Base-by-base conservation (phyloP, 768 basidiomycete genomes). In the Cytidiella melzeri region DNA sequence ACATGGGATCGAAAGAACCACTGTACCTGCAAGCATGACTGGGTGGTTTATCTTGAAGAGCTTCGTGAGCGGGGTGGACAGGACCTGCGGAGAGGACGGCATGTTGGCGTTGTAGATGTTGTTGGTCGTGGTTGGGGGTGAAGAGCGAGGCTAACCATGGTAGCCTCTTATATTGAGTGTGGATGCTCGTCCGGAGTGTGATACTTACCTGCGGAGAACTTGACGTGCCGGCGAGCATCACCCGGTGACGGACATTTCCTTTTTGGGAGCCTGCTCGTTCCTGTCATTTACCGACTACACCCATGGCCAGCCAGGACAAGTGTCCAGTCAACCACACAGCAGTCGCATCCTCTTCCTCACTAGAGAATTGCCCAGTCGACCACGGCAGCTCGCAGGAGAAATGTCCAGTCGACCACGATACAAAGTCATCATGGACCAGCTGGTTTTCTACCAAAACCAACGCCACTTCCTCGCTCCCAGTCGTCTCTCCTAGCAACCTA, bases 21-120 rank as follows among this genome's bases (percentile, higher is more conserved):
- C 51, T 59, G 48, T 59, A 63, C 84, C 87, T 56, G 89, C 90
- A 24, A 92, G 74, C 78, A 92, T 82, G 61, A 92, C 83, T 4
- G 90, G 90, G 60, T 92, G 90, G 65, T 78, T 80, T 52, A 92
- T 83, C 38, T 72, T 74, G 70, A 92, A 91, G 50, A 91, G 65
- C 57, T 71, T 76, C 3, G 88, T 89, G 57, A 92, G 74, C 6
- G 84, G 81, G 0, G 88, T 91, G 4, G 75, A 69, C 65, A 92
- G 84, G 15, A 86, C 67, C 15, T 79, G 76, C 34, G 67, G 58
- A 9, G 83, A 85, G 41, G 84, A 77, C 41, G 83, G 81, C 84
- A 88, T 87, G 54, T n/a, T n/a, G n/a, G n/a, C n/a, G n/a, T n/a
- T n/a, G n/a, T n/a, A n/a, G n/a, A n/a, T n/a, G n/a, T n/a, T n/a